These are phyloP conservation scores for Pezicula carpinea DNA, from an alignment of 2,329 filamentous ascomycete genomes.

Conservation along the genomic window DNA sequence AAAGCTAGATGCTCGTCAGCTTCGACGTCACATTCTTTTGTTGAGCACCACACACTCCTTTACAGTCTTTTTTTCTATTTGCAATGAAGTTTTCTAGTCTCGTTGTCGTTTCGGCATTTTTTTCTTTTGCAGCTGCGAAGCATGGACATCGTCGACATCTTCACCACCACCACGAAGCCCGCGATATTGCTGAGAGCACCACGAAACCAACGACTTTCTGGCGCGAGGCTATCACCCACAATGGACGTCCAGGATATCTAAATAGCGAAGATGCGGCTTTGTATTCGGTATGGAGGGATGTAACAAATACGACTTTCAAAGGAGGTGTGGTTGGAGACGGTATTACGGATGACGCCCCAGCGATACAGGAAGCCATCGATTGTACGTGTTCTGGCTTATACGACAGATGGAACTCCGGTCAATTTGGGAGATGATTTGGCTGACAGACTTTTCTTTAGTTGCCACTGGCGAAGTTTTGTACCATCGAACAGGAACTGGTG, in stretches of 20 bases:
- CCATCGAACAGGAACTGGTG: background rate
- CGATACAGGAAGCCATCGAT: background rate
- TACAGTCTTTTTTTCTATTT: too few relatives aligned
- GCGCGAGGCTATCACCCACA: background rate
- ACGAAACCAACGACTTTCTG: background rate
- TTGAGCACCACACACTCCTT: too few relatives aligned
- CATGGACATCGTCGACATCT: too few relatives aligned
- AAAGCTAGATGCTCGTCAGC: too few relatives aligned
- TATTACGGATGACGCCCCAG: background rate
- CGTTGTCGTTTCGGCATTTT: too few relatives aligned
- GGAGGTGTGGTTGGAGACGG: constrained; percentile 1
- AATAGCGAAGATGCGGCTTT: constrained; percentile 1
- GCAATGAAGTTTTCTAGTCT: too few relatives aligned
- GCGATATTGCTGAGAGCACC: background rate
- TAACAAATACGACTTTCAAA: background rate
- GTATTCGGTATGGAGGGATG: constrained; percentile 1
- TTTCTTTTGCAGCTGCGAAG: too few relatives aligned
- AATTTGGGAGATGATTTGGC: background rate
- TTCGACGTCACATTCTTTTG: too few relatives aligned
- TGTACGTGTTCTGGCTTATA: background rate
- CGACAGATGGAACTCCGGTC: too few relatives aligned
- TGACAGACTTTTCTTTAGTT: background rate
- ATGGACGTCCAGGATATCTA: background rate
- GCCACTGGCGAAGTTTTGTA: constrained; percentile 1
- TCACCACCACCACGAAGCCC: too few relatives aligned